phyloP scores from a whole-genome alignment of 2,329 filamentous ascomycete genomes.

The Macrophomina tecta region DNA sequence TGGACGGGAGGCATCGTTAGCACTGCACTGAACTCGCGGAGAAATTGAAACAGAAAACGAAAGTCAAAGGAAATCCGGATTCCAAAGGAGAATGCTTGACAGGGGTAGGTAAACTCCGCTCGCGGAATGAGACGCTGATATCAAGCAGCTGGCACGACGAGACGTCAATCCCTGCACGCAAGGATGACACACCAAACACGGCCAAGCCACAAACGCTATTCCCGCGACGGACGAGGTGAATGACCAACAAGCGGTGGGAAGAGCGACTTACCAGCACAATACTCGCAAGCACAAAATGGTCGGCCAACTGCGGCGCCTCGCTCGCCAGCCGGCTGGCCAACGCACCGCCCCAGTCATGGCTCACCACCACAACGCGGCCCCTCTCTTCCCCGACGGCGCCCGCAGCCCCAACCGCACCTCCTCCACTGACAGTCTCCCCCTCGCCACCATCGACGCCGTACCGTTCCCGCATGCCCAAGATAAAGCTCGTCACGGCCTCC shows the following conservation, averaged over 20 bases:
- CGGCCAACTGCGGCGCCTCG: slow-evolving; percentile 62
- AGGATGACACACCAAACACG: slow-evolving; percentile 6
- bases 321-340: slow-evolving; percentile 62
- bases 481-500: slow-evolving; percentile 60
- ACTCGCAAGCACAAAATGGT: slow-evolving; percentile 62
- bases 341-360: slow-evolving; percentile 62
- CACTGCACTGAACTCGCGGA: too few species aligned
- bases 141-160: not conserved
- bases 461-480: slow-evolving; percentile 56
- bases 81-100: too few species aligned
- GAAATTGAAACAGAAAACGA: too few species aligned
- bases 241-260: not conserved
- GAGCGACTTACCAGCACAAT: slow-evolving; percentile 56
- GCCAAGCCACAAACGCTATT: not conserved
- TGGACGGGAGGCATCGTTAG: not conserved
- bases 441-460: slow-evolving; percentile 2
- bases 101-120: not conserved
- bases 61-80: not conserved
- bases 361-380: slow-evolving; percentile 53
- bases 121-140: not conserved
- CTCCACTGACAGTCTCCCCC: not conserved
- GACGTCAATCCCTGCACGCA: not conserved
- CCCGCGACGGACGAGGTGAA: not conserved
- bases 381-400: slow-evolving; percentile 27
- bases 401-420: not conserved